These are phyloP conservation scores for Fusarium longipes DNA, from an alignment of 2,329 filamentous ascomycete species.

Conservation along the genomic window DNA sequence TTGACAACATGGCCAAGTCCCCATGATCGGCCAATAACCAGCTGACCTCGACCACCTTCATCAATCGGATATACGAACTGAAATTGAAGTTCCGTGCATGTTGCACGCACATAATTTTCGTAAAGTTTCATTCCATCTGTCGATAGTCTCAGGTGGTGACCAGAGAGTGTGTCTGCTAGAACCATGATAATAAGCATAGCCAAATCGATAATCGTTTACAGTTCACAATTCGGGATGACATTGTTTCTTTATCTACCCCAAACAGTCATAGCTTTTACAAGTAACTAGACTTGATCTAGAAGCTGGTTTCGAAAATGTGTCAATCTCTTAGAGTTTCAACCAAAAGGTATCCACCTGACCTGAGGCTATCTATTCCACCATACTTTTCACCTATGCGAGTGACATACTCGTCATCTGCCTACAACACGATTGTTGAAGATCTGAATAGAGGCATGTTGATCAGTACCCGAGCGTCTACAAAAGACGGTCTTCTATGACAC, in stretches of 20 bases:
- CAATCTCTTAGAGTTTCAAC: constrained; percentile 1
- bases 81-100: constrained; percentile 58
- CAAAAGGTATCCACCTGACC: constrained; percentile 9
- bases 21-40: constrained; percentile 3
- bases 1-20: constrained; percentile 2
- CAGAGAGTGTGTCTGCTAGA: background rate
- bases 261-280: background rate
- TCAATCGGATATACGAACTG: constrained; percentile 33
- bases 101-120: constrained; percentile 51
- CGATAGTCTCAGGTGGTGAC: background rate
- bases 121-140: constrained; percentile 17
- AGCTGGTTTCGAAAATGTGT: constrained; percentile 4
- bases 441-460: background rate
- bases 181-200: background rate
- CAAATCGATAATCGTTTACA: background rate
- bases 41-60: background rate
- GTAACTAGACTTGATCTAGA: background rate
- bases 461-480: background rate
- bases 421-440: background rate
- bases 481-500: background rate
- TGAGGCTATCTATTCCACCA: background rate
- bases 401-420: background rate
- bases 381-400: background rate
- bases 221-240: background rate
- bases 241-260: background rate